phyloP scores from a whole-genome alignment of 495 filamentous ascomycete genomes.

The Penicillium mononematosum region DNA sequence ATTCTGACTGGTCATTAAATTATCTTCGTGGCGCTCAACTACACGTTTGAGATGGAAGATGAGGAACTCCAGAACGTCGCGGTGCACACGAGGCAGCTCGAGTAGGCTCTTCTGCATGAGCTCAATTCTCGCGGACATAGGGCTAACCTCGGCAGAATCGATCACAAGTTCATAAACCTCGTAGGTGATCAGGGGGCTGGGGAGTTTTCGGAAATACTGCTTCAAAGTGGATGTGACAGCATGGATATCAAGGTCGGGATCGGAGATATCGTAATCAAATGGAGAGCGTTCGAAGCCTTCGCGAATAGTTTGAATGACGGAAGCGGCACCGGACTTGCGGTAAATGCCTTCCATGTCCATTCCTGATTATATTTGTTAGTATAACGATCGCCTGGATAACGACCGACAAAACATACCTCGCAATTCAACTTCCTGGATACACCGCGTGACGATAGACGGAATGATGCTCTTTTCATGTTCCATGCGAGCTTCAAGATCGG shows the following conservation, averaged over 20 bases:
- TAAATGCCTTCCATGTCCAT: conserved; percentile 99
- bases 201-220: conserved; percentile 95
- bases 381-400: background rate
- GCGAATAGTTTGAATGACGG: conserved; percentile 80
- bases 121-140: conserved; percentile 52
- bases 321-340: conserved; percentile 89
- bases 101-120: conserved; percentile 68
- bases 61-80: conserved; percentile 86
- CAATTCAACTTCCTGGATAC: conserved; percentile 95
- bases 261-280: conserved; percentile 81
- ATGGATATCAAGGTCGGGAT: conserved; percentile 91
- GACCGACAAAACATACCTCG: conserved; percentile 51
- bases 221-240: conserved; percentile 94
- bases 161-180: conserved; percentile 89
- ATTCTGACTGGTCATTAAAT: conserved; percentile 93
- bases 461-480: conserved; percentile 89
- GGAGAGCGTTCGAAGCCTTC: conserved; percentile 81
- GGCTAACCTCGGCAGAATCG: conserved; percentile 57
- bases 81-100: conserved; percentile 76
- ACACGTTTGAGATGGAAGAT: conserved; percentile 93
- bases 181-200: conserved; percentile 86
- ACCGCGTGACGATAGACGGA: conserved; percentile 85
- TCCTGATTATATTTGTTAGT: conserved; percentile 46
- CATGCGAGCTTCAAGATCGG: conserved; percentile 80
- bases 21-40: conserved; percentile 75